phyloP scores from a whole-genome alignment of 2,329 filamentous ascomycete species.

The Sphaerulina musiva region DNA sequence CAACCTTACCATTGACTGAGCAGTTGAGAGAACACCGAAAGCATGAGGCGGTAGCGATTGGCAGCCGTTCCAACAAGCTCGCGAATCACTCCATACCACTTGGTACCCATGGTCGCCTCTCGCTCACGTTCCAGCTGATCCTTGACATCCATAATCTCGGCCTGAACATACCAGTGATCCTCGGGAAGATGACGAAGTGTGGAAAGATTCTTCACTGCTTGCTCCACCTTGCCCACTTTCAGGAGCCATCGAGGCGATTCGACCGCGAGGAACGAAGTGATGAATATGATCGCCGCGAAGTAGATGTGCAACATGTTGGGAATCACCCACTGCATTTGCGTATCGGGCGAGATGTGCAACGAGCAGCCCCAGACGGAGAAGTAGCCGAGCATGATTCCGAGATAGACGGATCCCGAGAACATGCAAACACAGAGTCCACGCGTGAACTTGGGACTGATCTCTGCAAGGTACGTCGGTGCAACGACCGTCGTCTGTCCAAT shows the following conservation, averaged over 20 bases:
- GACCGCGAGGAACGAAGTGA: slow-evolving; percentile 49
- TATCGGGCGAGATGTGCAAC: slow-evolving; percentile 43
- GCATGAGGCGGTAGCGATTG: slow-evolving; percentile 67
- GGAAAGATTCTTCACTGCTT: slow-evolving; percentile 28
- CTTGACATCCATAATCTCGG: slow-evolving; percentile 59
- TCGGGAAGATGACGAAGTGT: slow-evolving; percentile 27
- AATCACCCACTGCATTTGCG: slow-evolving; percentile 50
- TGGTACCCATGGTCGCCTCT: slow-evolving; percentile 61
- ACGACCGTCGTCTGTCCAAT: slow-evolving; percentile 50
- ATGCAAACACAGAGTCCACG: slow-evolving; percentile 63
- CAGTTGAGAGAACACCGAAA: slow-evolving; percentile 62
- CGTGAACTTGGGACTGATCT: slow-evolving; percentile 34
- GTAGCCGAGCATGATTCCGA: slow-evolving; percentile 65
- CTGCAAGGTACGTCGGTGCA: slow-evolving; percentile 55
- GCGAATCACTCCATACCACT: slow-evolving; percentile 58
- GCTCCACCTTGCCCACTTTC: slow-evolving; percentile 30
- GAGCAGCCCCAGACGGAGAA: slow-evolving; percentile 58
- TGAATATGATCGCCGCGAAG: slow-evolving; percentile 65
- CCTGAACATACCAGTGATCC: slow-evolving; percentile 31
- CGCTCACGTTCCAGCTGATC: slow-evolving; percentile 62
- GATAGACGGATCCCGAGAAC: slow-evolving; percentile 65
- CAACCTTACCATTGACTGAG: slow-evolving; percentile 62
- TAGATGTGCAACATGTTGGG: slow-evolving; percentile 72
- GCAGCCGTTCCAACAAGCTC: slow-evolving; percentile 61
- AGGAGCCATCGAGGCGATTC: slow-evolving; percentile 33